phyloP scores from a whole-genome alignment of 2,329 filamentous ascomycete species.

The Xenosphaeropsis pyriputrescens region DNA sequence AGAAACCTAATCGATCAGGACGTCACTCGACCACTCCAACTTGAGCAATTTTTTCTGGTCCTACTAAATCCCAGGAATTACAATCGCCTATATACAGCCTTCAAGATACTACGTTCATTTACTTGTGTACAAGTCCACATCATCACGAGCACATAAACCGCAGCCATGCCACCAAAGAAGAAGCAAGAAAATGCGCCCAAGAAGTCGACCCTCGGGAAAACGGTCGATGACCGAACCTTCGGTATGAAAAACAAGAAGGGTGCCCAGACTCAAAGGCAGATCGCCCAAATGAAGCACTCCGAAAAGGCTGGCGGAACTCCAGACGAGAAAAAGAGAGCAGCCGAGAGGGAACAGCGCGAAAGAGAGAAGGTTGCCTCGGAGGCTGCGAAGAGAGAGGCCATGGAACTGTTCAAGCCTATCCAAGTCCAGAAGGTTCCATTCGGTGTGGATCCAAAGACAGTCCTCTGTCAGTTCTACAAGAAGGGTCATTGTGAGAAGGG shows the following conservation, averaged over 20 bases:
- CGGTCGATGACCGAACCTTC: conserved; percentile 90
- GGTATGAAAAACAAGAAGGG: conserved; percentile 99
- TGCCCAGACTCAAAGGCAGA: conserved; percentile 75
- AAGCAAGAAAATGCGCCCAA: conserved; percentile 28
- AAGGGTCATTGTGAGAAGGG: conserved; percentile 97
- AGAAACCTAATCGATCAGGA: too few species aligned
- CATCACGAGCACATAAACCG: conserved; percentile 6
- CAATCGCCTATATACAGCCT: too few species aligned
- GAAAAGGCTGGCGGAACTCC: conserved; percentile 61
- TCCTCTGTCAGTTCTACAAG: conserved; percentile 93
- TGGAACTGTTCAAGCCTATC: conserved; percentile 73
- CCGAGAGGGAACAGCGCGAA: conserved; percentile 54
- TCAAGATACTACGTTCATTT: not conserved
- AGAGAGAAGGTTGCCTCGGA: conserved; percentile 88
- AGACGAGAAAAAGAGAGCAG: conserved; percentile 71
- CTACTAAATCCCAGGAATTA: not conserved
- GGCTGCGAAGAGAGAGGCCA: conserved; percentile 64
- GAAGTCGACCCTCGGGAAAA: conserved; percentile 36
- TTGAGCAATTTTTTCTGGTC: not conserved
- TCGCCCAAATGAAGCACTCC: conserved; percentile 67
- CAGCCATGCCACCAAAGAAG: conserved; percentile 62
- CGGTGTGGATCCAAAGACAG: conserved; percentile 94
- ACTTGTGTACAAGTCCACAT: not conserved
- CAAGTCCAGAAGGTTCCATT: conserved; percentile 98
- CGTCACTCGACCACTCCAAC: too few species aligned